These are phyloP conservation scores for Tetracladium setigerum DNA, from an alignment of 495 filamentous ascomycete genomes.

Conservation along the genomic window DNA sequence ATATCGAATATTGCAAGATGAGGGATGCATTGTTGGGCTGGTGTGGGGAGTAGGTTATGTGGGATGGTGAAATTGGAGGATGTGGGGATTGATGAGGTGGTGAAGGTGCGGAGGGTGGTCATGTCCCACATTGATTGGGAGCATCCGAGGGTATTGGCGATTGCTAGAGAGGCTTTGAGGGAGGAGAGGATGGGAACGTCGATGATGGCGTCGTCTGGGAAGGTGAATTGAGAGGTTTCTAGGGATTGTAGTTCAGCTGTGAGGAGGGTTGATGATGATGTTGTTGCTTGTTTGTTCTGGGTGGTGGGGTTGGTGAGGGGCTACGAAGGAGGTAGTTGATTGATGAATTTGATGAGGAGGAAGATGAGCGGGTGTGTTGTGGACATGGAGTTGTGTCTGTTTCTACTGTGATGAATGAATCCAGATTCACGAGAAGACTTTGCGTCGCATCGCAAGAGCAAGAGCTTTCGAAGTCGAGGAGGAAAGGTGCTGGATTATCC, in stretches of 20 bases:
- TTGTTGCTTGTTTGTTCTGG: too few relatives aligned
- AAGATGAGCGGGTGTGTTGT: not conserved
- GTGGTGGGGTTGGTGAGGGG: too few relatives aligned
- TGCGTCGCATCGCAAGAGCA: too few relatives aligned
- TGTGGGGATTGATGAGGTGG: not conserved
- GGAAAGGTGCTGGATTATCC: too few relatives aligned
- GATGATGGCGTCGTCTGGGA: not conserved
- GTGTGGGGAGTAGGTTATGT: conserved; percentile 22
- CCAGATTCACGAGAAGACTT: too few relatives aligned
- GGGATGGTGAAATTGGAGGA: conserved; percentile 13
- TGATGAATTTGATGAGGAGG: not conserved
- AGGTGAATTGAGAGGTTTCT: conserved; percentile 8
- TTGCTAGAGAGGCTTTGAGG: not conserved
- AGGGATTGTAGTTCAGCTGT: conserved; percentile 3
- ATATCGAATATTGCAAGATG: conserved; percentile 36
- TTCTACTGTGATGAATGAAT: too few relatives aligned
- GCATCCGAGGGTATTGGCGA: conserved; percentile 1
- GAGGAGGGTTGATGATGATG: too few relatives aligned
- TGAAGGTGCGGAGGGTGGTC: not conserved
- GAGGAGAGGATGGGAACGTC: not conserved
- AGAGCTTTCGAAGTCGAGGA: too few relatives aligned
- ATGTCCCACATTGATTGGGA: not conserved
- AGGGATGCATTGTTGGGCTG: conserved; percentile 23
- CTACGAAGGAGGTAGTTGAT: too few relatives aligned
- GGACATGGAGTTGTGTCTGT: too few relatives aligned